Evolutionary conservation across 306 rosid species (phyloP).

Genomic region (Prunus mume): DNA sequence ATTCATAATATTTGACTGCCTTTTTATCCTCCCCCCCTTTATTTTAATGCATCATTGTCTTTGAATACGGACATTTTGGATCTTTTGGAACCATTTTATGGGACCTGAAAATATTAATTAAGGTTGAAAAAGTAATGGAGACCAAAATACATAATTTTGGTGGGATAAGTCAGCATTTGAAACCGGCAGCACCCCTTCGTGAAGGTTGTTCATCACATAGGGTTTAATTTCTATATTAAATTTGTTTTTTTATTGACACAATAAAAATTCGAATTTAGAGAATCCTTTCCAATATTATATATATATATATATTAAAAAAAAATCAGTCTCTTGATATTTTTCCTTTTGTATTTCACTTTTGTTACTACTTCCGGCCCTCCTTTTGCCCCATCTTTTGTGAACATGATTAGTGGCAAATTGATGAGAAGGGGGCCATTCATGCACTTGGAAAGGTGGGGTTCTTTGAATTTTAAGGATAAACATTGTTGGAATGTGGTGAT

Average conservation of each 20-base stretch:
- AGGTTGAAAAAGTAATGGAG: neutral
- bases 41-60: neutral
- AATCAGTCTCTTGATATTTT: neutral
- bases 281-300: too few species aligned
- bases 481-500: constrained; percentile 45
- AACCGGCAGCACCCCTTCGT: neutral
- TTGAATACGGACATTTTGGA: neutral
- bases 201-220: neutral
- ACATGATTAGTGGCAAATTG: constrained; percentile 48
- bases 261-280: too few species aligned
- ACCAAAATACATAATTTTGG: neutral
- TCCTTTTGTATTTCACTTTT: constrained; percentile 20
- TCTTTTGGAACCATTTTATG: constrained; percentile 2
- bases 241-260: too few species aligned
- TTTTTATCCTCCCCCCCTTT: neutral
- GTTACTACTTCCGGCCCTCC: constrained; percentile 23
- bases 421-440: constrained; percentile 34
- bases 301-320: too few species aligned
- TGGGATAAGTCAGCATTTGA: neutral
- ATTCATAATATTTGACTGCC: neutral
- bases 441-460: constrained; percentile 45
- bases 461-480: constrained; percentile 27
- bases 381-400: constrained; percentile 45
- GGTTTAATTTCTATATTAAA: too few species aligned
- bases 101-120: neutral